Percentiles rank a stretch among this genome's conserved stretches.
Evolutionary conservation across 2,329 filamentous ascomycete genomes (phyloP).

Genomic region (Botrytis deweyae): DNA sequence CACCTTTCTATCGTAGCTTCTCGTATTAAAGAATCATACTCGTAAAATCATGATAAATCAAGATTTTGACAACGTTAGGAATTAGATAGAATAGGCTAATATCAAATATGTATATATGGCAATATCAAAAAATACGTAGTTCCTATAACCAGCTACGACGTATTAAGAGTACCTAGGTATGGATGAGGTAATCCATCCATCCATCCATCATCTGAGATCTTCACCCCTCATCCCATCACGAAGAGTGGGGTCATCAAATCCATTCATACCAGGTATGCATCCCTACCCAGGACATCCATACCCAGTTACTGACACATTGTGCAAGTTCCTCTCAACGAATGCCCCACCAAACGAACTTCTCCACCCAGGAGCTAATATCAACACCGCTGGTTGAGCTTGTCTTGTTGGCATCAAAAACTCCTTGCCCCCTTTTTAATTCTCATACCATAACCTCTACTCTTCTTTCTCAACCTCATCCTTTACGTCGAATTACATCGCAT

Average conservation of each 20-base stretch:
- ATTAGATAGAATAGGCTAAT: background rate
- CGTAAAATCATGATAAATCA: background rate
- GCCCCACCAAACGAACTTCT: background rate
- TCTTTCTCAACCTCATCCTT: background rate
- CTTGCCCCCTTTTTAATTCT: background rate
- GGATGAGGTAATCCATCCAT: background rate
- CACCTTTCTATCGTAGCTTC: too few species aligned
- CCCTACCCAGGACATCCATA: too few species aligned
- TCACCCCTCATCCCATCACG: background rate
- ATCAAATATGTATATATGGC: background rate
- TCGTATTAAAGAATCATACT: background rate
- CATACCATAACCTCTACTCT: background rate
- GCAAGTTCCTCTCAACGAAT: constrained; percentile 8
- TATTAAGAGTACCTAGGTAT: background rate
- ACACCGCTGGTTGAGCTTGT: constrained; percentile 13
- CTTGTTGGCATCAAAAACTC: constrained; percentile 11
- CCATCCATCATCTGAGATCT: background rate
- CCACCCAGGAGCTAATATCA: constrained; percentile 3
- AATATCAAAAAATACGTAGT: too few species aligned
- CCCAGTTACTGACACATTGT: too few species aligned
- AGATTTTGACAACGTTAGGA: background rate
- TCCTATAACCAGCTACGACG: too few species aligned
- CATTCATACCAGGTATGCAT: too few species aligned
- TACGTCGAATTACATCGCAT: background rate
- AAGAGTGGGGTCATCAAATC: background rate